Evolutionary conservation across 495 filamentous ascomycete genomes (phyloP).

Genomic region (Tuber borchii): DNA sequence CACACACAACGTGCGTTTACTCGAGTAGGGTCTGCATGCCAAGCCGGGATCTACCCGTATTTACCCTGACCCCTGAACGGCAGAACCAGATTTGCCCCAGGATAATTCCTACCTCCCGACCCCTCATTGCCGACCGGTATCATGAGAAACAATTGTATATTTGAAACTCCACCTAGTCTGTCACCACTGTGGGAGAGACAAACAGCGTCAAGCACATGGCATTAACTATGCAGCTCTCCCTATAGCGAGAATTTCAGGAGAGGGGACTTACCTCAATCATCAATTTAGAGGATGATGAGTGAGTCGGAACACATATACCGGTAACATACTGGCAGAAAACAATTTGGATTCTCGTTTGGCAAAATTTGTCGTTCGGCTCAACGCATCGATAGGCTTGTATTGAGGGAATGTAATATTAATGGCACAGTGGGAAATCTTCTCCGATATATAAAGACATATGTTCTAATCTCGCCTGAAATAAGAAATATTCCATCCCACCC

Average conservation of each 20-base stretch:
- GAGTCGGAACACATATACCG: neutral
- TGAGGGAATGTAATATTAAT: neutral
- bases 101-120: neutral
- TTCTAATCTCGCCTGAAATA: neutral
- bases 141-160: neutral
- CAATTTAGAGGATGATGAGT: neutral
- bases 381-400: neutral
- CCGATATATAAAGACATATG: neutral
- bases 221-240: neutral
- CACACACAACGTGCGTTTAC: neutral
- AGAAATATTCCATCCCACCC: neutral
- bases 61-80: neutral
- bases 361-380: neutral
- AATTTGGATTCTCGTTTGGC: neutral
- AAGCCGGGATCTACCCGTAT: slow-evolving; percentile 2
- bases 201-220: neutral
- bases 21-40: neutral
- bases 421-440: neutral
- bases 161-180: neutral
- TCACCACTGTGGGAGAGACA: neutral
- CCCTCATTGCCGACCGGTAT: neutral
- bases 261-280: neutral
- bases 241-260: neutral
- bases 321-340: neutral
- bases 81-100: neutral